Percentiles rank a stretch among this genome's conserved stretches.
Conservation (phyloP, 768 basidiomycete species). For the Ramaria sp. region DNA sequence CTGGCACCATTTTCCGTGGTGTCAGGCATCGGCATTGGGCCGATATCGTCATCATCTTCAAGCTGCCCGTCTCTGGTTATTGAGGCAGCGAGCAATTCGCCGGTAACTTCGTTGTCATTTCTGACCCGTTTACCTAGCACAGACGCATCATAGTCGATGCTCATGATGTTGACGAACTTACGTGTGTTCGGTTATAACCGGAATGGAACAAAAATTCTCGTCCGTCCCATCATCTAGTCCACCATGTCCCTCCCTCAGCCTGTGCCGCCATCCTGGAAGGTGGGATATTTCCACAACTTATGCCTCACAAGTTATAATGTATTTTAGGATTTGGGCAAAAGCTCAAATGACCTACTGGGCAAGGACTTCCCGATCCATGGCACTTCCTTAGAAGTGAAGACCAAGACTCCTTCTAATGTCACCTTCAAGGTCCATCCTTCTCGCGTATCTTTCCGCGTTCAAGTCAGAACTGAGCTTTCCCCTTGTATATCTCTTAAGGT, state of each 20-base stretch:
- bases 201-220: background rate
- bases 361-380: conserved; percentile 85
- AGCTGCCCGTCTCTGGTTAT: conserved; percentile 28
- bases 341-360: conserved; percentile 85
- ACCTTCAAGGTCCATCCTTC: conserved; percentile 55
- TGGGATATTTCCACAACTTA: conserved; percentile 19
- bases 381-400: conserved; percentile 74
- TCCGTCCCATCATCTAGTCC: background rate
- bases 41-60: conserved; percentile 68
- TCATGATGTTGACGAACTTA: background rate
- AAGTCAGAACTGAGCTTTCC: background rate
- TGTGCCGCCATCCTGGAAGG: conserved; percentile 97
- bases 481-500: conserved; percentile 27
- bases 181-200: background rate
- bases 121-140: conserved; percentile 59
- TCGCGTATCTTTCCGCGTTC: background rate
- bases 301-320: conserved; percentile 5
- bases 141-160: conserved; percentile 27
- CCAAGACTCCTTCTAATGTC: conserved; percentile 79
- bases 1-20: conserved; percentile 31
- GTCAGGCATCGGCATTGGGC: conserved; percentile 78
- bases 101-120: conserved; percentile 20
- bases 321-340: conserved; percentile 86
- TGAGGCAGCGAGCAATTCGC: conserved; percentile 16
- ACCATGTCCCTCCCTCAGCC: conserved; percentile 87